Evolutionary conservation across 495 filamentous ascomycete species (phyloP).

Genomic region (Tuber magnatum): DNA sequence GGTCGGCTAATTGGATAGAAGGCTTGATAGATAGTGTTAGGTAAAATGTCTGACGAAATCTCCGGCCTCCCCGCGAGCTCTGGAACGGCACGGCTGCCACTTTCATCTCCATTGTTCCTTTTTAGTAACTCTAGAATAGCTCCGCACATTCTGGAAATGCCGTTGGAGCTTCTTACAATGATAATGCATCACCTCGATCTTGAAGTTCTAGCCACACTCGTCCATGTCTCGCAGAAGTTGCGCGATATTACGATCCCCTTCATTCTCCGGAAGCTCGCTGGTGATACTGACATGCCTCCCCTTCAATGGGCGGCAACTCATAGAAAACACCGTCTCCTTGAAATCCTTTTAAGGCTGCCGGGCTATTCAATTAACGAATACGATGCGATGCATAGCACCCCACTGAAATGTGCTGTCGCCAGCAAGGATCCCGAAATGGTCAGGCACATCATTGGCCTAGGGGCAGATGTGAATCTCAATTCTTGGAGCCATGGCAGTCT

Average conservation of each 20-base stretch:
- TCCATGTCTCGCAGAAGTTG: neutral
- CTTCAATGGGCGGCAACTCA: neutral
- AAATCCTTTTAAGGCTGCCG: neutral
- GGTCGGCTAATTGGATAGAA: neutral
- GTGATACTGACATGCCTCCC: neutral
- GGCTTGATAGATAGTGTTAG: neutral
- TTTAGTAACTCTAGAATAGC: neutral
- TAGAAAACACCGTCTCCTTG: neutral
- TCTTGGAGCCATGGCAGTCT: neutral
- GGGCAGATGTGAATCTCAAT: neutral
- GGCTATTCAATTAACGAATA: neutral
- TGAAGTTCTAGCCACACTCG: neutral
- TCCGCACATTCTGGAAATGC: neutral
- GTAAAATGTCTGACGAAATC: neutral
- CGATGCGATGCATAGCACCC: neutral
- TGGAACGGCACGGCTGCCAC: neutral
- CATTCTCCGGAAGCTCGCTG: neutral
- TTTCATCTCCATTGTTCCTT: neutral
- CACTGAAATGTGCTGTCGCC: neutral
- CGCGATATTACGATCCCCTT: neutral
- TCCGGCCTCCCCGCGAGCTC: neutral
- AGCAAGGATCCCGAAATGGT: neutral
- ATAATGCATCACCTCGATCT: neutral
- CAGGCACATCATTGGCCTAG: neutral
- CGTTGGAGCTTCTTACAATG: neutral